A percentile compares a stretch with the other conserved stretches of the same genome.
Conservation (phyloP, 345 rosid species). For the Rhodomyrtus tomentosa region DNA sequence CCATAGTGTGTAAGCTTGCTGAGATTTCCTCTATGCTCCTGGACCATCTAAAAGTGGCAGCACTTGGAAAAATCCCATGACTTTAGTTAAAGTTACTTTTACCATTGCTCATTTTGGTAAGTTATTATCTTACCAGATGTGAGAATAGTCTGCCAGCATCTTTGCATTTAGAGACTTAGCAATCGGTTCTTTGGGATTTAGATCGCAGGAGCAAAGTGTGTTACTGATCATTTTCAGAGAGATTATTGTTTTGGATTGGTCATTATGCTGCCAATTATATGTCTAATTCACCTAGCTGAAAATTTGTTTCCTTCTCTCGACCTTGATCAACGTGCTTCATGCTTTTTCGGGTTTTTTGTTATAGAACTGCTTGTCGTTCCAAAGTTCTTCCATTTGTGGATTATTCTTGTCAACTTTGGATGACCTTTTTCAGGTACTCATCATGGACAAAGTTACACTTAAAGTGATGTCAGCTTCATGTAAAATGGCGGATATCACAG, state of each 20-base stretch:
- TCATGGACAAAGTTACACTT: conserved; percentile 86
- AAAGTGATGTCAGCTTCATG: conserved; percentile 87
- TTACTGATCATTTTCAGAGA: not conserved
- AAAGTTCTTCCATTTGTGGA: not conserved
- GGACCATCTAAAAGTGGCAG: not conserved
- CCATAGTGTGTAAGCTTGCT: not conserved
- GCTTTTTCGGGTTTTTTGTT: not conserved
- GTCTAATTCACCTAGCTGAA: not conserved
- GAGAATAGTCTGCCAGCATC: not conserved
- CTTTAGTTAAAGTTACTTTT: not conserved
- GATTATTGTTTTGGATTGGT: not conserved
- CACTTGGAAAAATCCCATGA: not conserved
- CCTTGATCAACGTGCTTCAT: not conserved
- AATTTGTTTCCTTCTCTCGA: not conserved
- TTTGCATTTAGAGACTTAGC: not conserved
- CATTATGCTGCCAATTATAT: not conserved
- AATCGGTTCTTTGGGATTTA: not conserved
- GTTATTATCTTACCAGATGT: not conserved
- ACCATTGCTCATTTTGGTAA: not conserved
- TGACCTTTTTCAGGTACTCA: conserved; percentile 45
- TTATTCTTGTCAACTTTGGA: not conserved
- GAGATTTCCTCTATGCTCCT: not conserved
- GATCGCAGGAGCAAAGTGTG: not conserved
- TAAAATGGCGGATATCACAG: conserved; percentile 93
- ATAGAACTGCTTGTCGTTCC: not conserved